phyloP scores from a whole-genome alignment of 768 basidiomycete genomes.

The Leccinum fibrillosum region DNA sequence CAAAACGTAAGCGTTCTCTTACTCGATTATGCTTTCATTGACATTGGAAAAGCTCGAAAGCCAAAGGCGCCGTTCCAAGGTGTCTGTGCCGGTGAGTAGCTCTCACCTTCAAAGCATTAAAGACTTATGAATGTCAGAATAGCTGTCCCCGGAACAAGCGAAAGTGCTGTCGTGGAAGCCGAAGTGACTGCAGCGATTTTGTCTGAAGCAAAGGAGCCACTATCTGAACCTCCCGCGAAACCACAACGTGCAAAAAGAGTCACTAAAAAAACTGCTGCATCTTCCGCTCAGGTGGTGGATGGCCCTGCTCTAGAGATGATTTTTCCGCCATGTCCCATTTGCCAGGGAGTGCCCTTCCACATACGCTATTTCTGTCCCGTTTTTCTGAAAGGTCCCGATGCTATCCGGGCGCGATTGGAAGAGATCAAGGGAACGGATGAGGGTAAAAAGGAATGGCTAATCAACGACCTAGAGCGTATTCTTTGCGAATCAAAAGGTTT shows the following conservation, averaged over 20 bases:
- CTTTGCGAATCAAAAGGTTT: constrained; percentile 30
- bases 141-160: constrained; percentile 18
- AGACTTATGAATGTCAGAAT: constrained; percentile 22
- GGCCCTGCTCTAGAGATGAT: background rate
- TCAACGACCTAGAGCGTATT: constrained; percentile 40
- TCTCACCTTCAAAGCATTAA: constrained; percentile 3
- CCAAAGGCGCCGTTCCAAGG: background rate
- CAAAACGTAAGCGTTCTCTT: constrained; percentile 9
- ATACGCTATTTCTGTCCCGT: constrained; percentile 48
- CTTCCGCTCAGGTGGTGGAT: background rate
- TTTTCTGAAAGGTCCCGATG: constrained; percentile 39
- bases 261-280: constrained; percentile 2
- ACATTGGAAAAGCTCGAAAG: constrained; percentile 7
- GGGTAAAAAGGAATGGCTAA: constrained; percentile 28
- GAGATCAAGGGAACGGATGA: constrained; percentile 34
- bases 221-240: constrained; percentile 7
- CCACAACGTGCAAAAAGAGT: constrained; percentile 8
- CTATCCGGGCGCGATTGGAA: constrained; percentile 44
- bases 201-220: constrained; percentile 3
- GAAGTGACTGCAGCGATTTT: constrained; percentile 22
- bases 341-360: constrained; percentile 44
- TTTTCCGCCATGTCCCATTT: constrained; percentile 40
- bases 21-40: background rate
- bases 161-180: constrained; percentile 12
- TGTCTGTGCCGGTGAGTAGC: constrained; percentile 16